phyloP scores from a whole-genome alignment of 495 filamentous ascomycete genomes.

The Daldinia childiae region DNA sequence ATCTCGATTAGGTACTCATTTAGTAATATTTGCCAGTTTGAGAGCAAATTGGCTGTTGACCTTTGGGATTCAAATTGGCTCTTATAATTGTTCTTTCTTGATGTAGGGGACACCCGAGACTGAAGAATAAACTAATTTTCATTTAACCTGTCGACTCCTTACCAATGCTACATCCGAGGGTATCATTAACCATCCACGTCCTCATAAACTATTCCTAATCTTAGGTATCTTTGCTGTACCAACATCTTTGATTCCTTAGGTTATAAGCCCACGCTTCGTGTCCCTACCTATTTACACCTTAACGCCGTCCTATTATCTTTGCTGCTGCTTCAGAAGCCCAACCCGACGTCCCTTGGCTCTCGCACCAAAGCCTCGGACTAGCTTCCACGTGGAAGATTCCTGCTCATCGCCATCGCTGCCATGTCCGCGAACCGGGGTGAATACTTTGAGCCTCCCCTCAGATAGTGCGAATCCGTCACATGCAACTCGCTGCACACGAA shows the following conservation, averaged over 20 bases:
- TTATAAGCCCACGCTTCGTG: background rate
- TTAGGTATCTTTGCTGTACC: background rate
- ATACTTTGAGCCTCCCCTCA: constrained; percentile 56
- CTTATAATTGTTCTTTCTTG: background rate
- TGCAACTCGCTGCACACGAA: constrained; percentile 54
- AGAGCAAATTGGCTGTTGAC: background rate
- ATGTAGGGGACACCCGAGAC: background rate
- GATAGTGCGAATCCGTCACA: constrained; percentile 58
- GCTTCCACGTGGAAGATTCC: constrained; percentile 27
- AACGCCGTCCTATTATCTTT: background rate
- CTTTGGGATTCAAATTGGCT: background rate
- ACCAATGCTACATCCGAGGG: constrained; percentile 10
- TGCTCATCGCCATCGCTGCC: background rate
- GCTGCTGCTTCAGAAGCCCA: constrained; percentile 22
- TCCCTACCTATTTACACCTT: background rate
- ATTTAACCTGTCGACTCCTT: background rate
- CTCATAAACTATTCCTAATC: background rate
- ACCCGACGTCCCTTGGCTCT: constrained; percentile 23
- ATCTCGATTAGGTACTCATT: background rate
- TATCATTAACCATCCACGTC: constrained; percentile 12
- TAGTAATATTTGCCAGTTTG: background rate
- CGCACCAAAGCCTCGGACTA: constrained; percentile 30
- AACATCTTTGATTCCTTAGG: background rate
- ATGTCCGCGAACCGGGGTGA: constrained; percentile 33
- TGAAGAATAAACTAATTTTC: background rate